These are phyloP conservation scores for Gossypium armourianum DNA, from an alignment of 441 rosid species.

Conservation along the genomic window DNA sequence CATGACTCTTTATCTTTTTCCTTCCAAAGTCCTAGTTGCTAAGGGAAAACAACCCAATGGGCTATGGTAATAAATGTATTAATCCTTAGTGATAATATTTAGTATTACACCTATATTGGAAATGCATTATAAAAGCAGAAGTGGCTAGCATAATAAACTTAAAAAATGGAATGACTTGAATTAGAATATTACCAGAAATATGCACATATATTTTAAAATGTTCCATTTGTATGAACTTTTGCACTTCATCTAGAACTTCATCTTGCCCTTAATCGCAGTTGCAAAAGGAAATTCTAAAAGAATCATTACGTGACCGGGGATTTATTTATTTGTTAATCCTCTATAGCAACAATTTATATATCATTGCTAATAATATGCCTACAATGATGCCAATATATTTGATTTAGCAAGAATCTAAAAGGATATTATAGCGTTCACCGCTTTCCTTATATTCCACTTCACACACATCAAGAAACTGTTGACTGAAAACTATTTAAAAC, in stretches of 20 bases:
- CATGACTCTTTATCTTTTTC: neutral
- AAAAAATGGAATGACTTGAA: neutral
- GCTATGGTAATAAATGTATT: neutral
- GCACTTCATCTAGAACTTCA: slow-evolving; percentile 2
- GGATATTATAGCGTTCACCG: neutral
- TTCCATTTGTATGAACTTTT: neutral
- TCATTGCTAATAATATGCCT: neutral
- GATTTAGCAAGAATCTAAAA: neutral
- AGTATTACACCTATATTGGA: neutral
- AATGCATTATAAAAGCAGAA: neutral
- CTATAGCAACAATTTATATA: neutral
- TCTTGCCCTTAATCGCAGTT: neutral
- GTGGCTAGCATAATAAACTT: neutral
- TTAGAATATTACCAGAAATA: neutral
- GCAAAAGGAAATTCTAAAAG: neutral
- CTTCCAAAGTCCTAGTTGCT: neutral
- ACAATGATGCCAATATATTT: neutral
- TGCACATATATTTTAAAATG: neutral
- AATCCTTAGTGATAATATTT: neutral
- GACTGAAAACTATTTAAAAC: neutral
- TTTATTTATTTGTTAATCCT: slow-evolving; percentile 3
- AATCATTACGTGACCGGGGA: neutral
- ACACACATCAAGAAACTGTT: neutral
- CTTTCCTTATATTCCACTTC: neutral
- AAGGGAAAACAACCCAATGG: neutral